These are phyloP conservation scores for Phytophthora macrochlamydospora DNA, from an alignment of 352 stramenopile genomes.

Conservation along the genomic window DNA sequence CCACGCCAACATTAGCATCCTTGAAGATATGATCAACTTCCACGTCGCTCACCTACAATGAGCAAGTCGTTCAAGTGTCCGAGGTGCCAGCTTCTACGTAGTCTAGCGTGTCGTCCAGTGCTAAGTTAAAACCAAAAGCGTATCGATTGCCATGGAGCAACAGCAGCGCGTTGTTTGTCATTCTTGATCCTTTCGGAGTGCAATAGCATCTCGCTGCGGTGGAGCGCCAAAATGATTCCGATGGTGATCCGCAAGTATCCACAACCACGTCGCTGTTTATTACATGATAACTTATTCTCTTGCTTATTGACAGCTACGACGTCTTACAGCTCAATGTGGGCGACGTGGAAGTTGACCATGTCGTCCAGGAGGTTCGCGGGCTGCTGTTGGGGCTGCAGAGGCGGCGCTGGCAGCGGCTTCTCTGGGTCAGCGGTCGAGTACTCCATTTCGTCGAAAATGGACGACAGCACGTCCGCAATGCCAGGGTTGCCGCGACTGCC, in stretches of 20 bases:
- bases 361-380: conserved; percentile 43
- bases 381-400: conserved; percentile 18
- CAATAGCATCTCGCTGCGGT: neutral
- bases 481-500: conserved; percentile 15
- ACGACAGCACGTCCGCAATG: conserved; percentile 34
- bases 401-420: conserved; percentile 19
- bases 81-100: neutral
- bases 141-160: neutral
- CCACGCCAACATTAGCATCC: conserved; percentile 29
- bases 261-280: conserved; percentile 20
- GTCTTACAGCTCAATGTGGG: conserved; percentile 33
- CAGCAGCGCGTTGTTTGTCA: neutral
- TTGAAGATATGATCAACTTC: conserved; percentile 60
- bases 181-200: neutral
- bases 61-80: neutral
- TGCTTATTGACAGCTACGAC: conserved; percentile 9
- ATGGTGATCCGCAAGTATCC: conserved; percentile 3
- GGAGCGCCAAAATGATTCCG: neutral
- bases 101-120: neutral
- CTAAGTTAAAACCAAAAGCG: neutral
- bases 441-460: conserved; percentile 50
- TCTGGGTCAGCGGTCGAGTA: conserved; percentile 17
- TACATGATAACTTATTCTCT: conserved; percentile 21
- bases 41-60: conserved; percentile 46
- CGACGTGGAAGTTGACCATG: conserved; percentile 53